Evolutionary conservation across 768 basidiomycete genomes (phyloP).

Genomic region (Leccinum incarnatum): DNA sequence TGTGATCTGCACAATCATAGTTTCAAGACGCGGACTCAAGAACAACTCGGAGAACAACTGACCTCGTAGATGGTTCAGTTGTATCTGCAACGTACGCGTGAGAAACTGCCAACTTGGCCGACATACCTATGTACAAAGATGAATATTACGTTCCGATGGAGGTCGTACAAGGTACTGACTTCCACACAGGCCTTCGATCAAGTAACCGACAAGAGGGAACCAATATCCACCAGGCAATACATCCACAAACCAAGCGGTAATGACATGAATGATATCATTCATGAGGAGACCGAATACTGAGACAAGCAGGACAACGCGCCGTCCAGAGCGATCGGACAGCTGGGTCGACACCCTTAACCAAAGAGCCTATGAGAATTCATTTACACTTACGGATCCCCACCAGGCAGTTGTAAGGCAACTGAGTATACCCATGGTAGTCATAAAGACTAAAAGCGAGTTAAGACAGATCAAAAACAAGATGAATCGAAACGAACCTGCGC

Average conservation of each 20-base stretch:
- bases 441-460: constrained; percentile 46
- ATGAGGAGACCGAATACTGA: constrained; percentile 57
- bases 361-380: background rate
- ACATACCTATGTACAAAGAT: constrained; percentile 40
- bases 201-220: constrained; percentile 64
- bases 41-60: constrained; percentile 2
- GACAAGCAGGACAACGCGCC: constrained; percentile 62
- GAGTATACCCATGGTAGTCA: constrained; percentile 65
- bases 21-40: constrained; percentile 5
- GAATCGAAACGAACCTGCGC: constrained; percentile 45
- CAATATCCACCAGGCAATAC: constrained; percentile 78
- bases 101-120: constrained; percentile 47
- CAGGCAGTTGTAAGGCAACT: constrained; percentile 77
- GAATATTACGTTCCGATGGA: background rate
- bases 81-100: constrained; percentile 75
- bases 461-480: background rate
- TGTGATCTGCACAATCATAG: constrained; percentile 45
- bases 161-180: constrained; percentile 41
- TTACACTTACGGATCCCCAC: constrained; percentile 73
- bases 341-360: constrained; percentile 25
- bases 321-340: constrained; percentile 78
- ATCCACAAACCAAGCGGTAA: constrained; percentile 58
- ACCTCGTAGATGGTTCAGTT: constrained; percentile 55
- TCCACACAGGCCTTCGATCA: constrained; percentile 69
- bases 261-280: constrained; percentile 63